Conservation (phyloP, 2,329 filamentous ascomycete species). For the Fusarium brachygibbosum region DNA sequence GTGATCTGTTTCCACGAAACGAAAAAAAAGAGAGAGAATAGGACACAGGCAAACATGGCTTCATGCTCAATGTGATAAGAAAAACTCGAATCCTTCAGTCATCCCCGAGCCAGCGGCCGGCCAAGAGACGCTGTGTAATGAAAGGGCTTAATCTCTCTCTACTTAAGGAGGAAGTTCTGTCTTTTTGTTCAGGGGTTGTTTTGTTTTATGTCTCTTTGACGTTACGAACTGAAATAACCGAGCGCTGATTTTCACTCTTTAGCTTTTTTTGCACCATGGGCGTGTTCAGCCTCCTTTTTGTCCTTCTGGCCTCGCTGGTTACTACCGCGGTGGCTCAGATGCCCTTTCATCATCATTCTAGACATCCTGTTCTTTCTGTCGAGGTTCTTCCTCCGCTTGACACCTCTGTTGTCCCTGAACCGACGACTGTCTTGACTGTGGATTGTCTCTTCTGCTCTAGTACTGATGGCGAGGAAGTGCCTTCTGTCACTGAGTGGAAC, state of each 20-base stretch:
- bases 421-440: conserved; percentile 30
- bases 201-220: conserved; percentile 11
- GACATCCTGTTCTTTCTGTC: conserved; percentile 22
- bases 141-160: conserved; percentile 12
- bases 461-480: conserved; percentile 6
- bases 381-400: conserved; percentile 24
- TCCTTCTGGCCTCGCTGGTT: conserved; percentile 27
- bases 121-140: conserved; percentile 20
- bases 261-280: conserved; percentile 35
- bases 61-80: conserved; percentile 33
- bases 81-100: conserved; percentile 17
- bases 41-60: conserved; percentile 30
- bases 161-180: conserved; percentile 31
- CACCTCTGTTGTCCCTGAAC: conserved; percentile 6
- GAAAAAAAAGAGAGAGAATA: conserved; percentile 3
- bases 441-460: conserved; percentile 38
- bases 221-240: conserved; percentile 16
- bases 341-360: conserved; percentile 9
- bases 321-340: conserved; percentile 11
- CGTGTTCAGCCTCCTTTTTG: conserved; percentile 27
- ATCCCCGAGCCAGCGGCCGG: conserved; percentile 19
- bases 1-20: conserved; percentile 21
- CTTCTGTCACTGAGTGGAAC: neutral
- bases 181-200: neutral
- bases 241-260: conserved; percentile 40